phyloP scores from a whole-genome alignment of 306 rosid genomes.

The Alnus glutinosa region DNA sequence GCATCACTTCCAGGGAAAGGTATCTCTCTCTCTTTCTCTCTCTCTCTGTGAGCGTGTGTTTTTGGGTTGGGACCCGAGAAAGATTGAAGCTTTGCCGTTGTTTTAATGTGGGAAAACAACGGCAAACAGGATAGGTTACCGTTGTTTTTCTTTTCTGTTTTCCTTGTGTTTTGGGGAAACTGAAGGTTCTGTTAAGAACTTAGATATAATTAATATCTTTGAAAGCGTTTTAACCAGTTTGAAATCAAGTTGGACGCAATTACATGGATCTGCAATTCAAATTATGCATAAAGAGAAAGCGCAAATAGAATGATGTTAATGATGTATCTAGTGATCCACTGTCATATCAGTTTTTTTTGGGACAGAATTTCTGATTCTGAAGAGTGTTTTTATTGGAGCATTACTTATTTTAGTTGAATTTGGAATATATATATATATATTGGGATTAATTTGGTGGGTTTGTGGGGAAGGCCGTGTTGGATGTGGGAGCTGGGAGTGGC shows the following conservation, averaged over 20 bases:
- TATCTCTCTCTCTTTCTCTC: conserved; percentile 12
- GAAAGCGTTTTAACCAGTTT: not conserved
- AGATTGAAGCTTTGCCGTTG: not conserved
- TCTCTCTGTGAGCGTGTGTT: not conserved
- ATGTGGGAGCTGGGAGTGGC: conserved; percentile 99
- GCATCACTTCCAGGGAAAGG: conserved; percentile 85
- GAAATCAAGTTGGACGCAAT: not conserved
- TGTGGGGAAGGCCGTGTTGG: conserved; percentile 80
- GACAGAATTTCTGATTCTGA: not conserved
- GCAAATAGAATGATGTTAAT: not conserved
- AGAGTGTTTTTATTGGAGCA: not conserved
- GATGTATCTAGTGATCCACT: not conserved
- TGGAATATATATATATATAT: conserved; percentile 25
- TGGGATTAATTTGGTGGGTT: conserved; percentile 26
- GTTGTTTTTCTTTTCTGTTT: not conserved
- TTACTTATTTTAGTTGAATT: not conserved
- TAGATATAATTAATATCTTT: not conserved
- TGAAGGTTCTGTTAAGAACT: not conserved
- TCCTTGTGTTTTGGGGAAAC: not conserved
- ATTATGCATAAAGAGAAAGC: not conserved
- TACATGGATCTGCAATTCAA: not conserved
- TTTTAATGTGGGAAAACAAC: not conserved
- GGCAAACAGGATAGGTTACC: not conserved
- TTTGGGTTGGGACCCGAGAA: not conserved
- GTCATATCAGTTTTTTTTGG: not conserved